Percentiles rank a stretch among this genome's conserved stretches.
Conservation (phyloP, 108 stramenopile species). For the Bacterosira constricta region DNA sequence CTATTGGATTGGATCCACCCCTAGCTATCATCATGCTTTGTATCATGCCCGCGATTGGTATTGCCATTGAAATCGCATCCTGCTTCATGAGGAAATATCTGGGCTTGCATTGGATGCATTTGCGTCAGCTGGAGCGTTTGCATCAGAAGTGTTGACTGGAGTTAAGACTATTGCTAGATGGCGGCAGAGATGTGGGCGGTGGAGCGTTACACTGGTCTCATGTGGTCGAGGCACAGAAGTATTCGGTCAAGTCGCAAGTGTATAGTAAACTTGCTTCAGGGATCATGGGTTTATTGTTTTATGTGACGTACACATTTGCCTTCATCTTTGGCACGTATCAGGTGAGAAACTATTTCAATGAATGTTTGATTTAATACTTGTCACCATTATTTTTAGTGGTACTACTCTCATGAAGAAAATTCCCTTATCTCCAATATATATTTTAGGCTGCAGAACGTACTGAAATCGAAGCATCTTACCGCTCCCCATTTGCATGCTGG, state of each 20-base stretch:
- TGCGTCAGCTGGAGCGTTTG: slow-evolving; percentile 38
- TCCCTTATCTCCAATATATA: not conserved
- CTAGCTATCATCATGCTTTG: slow-evolving; percentile 43
- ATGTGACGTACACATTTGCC: slow-evolving; percentile 40
- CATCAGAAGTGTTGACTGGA: slow-evolving; percentile 45
- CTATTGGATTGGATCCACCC: slow-evolving; percentile 46
- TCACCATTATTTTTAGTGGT: not conserved
- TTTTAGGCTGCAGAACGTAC: slow-evolving; percentile 16
- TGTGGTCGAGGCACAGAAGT: slow-evolving; percentile 30
- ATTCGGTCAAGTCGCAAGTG: slow-evolving; percentile 24
- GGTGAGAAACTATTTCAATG: not conserved
- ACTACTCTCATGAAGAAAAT: not conserved
- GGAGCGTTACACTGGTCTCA: slow-evolving; percentile 25
- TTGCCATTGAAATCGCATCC: slow-evolving; percentile 33
- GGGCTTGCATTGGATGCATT: slow-evolving; percentile 24
- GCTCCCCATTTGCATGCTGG: slow-evolving; percentile 16
- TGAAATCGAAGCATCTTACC: not conserved
- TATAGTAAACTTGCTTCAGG: slow-evolving; percentile 27
- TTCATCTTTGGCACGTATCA: slow-evolving; percentile 46
- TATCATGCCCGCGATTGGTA: slow-evolving; percentile 44
- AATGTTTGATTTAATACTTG: not conserved
- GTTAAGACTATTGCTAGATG: slow-evolving; percentile 47
- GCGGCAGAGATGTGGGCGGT: slow-evolving; percentile 49
- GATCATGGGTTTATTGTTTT: slow-evolving; percentile 38
- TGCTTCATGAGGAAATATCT: slow-evolving; percentile 44